These are phyloP conservation scores for Rhizopus stolonifer DNA, from an alignment of 371 early-diverging fungal species.

Conservation along the genomic window DNA sequence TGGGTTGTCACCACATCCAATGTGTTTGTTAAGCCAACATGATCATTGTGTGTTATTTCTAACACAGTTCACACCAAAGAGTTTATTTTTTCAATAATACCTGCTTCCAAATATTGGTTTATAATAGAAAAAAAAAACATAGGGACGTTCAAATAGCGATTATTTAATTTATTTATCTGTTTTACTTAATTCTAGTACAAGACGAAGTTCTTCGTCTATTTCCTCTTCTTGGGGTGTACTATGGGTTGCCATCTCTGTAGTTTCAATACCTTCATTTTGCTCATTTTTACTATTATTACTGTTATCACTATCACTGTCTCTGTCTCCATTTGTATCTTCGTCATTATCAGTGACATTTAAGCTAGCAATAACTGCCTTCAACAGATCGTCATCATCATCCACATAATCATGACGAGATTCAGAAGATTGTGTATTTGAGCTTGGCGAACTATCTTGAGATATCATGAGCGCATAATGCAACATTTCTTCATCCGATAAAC, in stretches of 20 bases:
- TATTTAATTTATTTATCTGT: constrained; percentile 40
- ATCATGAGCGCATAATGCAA: constrained; percentile 52
- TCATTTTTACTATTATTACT: background rate
- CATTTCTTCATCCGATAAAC: constrained; percentile 49
- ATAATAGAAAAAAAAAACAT: too few species aligned
- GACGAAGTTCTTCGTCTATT: constrained; percentile 43
- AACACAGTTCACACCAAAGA: too few species aligned
- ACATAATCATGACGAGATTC: constrained; percentile 13
- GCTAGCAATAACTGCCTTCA: constrained; percentile 49
- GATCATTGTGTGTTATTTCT: too few species aligned
- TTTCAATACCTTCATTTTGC: constrained; percentile 14
- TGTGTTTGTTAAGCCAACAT: too few species aligned
- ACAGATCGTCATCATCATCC: constrained; percentile 42
- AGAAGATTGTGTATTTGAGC: background rate
- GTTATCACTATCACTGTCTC: background rate
- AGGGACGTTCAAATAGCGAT: too few species aligned
- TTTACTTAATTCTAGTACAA: constrained; percentile 41
- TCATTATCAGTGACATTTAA: constrained; percentile 16
- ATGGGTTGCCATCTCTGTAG: background rate
- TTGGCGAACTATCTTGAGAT: constrained; percentile 25
- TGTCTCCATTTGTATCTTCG: background rate
- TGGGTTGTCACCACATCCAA: too few species aligned
- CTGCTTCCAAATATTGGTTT: too few species aligned
- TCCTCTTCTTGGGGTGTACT: constrained; percentile 18
- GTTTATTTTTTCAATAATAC: too few species aligned